A percentile compares a stretch with the other conserved stretches of the same genome.
These are phyloP conservation scores for Pezicula rhizophila DNA, from an alignment of 2,329 filamentous ascomycete genomes.

Conservation along the genomic window DNA sequence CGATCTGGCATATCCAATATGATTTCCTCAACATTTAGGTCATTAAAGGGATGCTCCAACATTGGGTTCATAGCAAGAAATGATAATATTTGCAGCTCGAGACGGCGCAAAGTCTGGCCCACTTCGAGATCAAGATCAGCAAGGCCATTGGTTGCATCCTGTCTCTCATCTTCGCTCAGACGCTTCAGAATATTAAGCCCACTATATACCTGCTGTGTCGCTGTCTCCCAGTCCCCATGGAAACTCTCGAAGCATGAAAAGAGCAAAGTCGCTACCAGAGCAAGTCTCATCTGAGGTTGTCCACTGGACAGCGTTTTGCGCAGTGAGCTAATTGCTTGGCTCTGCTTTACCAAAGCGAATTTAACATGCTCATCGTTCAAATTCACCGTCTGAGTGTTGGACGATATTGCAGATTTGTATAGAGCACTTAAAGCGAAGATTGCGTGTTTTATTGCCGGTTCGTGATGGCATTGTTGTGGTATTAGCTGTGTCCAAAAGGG, in stretches of 20 bases:
- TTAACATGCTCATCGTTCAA: conserved; percentile 15
- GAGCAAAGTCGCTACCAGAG: conserved; percentile 55
- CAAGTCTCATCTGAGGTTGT: conserved; percentile 31
- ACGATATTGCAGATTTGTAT: conserved; percentile 51
- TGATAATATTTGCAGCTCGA: conserved; percentile 11
- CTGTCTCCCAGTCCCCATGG: conserved; percentile 39
- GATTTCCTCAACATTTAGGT: conserved; percentile 5
- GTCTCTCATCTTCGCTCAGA: conserved; percentile 7
- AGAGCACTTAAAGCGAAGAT: conserved; percentile 58
- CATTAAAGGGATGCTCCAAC: conserved; percentile 6
- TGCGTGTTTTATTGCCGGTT: conserved; percentile 53
- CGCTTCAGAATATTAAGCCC: conserved; percentile 10
- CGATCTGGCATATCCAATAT: conserved; percentile 8
- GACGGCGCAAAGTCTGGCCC: conserved; percentile 4
- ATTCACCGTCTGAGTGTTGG: conserved; percentile 16
- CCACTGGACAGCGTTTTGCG: conserved; percentile 9
- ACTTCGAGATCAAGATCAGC: neutral
- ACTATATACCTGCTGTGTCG: conserved; percentile 12
- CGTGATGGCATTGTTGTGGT: conserved; percentile 53
- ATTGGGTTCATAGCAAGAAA: conserved; percentile 15
- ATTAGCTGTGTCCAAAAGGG: conserved; percentile 57
- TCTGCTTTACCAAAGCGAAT: conserved; percentile 28
- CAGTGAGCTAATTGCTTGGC: conserved; percentile 43
- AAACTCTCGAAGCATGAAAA: conserved; percentile 61
- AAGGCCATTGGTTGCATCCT: conserved; percentile 1